A percentile compares a stretch with the other conserved stretches of the same genome.
Evolutionary conservation across 371 early-diverging fungal genomes (phyloP).

Genomic region (Mortierella sp.): DNA sequence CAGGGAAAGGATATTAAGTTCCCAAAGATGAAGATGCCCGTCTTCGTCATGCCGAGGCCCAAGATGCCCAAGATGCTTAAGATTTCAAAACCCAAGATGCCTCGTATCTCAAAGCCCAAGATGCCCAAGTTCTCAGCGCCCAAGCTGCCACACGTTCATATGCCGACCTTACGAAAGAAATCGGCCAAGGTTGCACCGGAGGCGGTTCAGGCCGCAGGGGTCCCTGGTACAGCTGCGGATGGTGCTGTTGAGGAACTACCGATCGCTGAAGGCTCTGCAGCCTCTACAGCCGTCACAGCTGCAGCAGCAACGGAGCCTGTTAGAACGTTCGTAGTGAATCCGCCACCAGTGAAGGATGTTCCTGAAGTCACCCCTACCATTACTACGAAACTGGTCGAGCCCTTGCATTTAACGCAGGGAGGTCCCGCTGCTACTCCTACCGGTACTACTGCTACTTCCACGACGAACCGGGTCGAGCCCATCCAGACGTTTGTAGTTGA

Average conservation of each 20-base stretch:
- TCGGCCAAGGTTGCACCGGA: not conserved
- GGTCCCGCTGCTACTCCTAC: too few relatives aligned
- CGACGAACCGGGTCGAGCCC: too few relatives aligned
- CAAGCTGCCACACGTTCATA: not conserved
- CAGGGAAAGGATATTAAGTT: conserved; percentile 18
- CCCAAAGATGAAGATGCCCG: conserved; percentile 4
- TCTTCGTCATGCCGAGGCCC: conserved; percentile 4
- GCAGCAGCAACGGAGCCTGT: too few relatives aligned
- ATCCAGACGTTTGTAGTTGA: too few relatives aligned
- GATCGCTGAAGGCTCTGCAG: not conserved
- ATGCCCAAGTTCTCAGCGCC: not conserved
- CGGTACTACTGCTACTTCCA: too few relatives aligned
- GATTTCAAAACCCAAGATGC: not conserved
- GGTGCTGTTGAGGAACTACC: not conserved
- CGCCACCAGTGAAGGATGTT: not conserved
- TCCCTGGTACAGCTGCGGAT: not conserved
- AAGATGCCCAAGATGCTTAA: conserved; percentile 11
- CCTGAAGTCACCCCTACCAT: too few relatives aligned
- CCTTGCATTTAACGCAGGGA: too few relatives aligned
- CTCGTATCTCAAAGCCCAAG: not conserved
- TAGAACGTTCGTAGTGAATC: too few relatives aligned
- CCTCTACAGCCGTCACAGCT: too few relatives aligned
- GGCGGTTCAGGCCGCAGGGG: not conserved
- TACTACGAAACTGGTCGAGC: too few relatives aligned
- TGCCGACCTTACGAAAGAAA: not conserved